Base-by-base conservation (phyloP, 352 stramenopile genomes). In the Phytophthora meadii region DNA sequence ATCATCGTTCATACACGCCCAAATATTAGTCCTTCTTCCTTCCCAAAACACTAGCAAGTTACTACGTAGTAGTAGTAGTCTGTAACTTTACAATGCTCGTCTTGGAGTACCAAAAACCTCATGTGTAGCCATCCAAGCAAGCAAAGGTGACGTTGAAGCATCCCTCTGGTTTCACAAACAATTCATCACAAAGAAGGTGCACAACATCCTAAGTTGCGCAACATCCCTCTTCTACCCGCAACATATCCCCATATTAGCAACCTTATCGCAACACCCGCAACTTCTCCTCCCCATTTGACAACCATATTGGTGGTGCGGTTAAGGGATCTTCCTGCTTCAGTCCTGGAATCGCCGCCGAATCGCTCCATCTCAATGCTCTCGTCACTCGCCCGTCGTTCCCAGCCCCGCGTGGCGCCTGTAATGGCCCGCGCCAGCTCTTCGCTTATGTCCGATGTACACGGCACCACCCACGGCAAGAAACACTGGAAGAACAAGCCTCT, bases 401-500 rank as follows among this genome's bases (percentile, higher is more conserved):
- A 53, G 53, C 51, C 59, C 15, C 46, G 56, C 46, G 50, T 55
- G n/a, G 27, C 61, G 46, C 57, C 72, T 19, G 25, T 54, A 17
- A 57, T 75, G 5, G 60, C 66, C 32, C 78, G 78, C 50, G 70
- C 68, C 50, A 54, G 53, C 52, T 78, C 84, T 19, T 84, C 82
- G 64, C 81, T 95, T 66, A 95, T 95, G 87, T 93, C 87, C 74
- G 87, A 95, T 68, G 87, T 95, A 10, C 87, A 95, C 70, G 87
- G 87, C 58, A 95, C 87, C 39, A 93, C 81, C 5, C 87, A 95
- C 74, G 87, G 87, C 74, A 92, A 93, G 71, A 95, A 95, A 70
- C 83, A 93, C 56, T 99, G 95, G 95, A 93, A 96, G 65, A 98
- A 98, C 84, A 98, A 98, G 73, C 97, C 97, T 34, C 86, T 99